A percentile compares a stretch with the other conserved stretches of the same genome.
Evolutionary conservation across 345 rosid genomes (phyloP).

Genomic region (Syzygium aqueum): DNA sequence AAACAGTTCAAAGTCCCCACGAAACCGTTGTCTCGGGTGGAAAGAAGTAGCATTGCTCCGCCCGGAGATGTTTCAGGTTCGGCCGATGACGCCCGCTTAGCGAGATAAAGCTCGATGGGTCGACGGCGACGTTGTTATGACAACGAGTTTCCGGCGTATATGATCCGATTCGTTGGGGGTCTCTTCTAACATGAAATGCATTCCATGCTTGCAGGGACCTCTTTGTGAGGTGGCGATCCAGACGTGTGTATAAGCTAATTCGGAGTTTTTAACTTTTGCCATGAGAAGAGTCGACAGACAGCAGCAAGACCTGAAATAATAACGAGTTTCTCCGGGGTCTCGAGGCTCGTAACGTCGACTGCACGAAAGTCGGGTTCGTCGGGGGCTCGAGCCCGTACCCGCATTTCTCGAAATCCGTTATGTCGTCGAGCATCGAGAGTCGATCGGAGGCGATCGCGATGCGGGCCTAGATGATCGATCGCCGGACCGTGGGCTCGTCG

Average conservation of each 20-base stretch:
- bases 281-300: neutral
- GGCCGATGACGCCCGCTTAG: neutral
- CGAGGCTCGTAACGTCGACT: too few relatives aligned
- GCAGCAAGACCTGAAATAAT: neutral
- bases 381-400: too few relatives aligned
- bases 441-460: neutral
- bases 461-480: neutral
- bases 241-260: neutral
- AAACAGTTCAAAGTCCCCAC: neutral
- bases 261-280: neutral
- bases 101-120: neutral
- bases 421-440: too few relatives aligned
- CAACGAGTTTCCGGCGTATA: neutral
- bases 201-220: neutral
- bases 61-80: neutral
- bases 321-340: too few relatives aligned
- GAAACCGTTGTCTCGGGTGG: neutral
- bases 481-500: neutral
- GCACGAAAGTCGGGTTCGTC: too few relatives aligned
- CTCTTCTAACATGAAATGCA: neutral
- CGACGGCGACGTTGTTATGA: neutral
- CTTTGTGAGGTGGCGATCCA: neutral
- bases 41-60: neutral
- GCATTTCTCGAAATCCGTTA: too few relatives aligned
- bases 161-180: neutral